A percentile compares a stretch with the other conserved stretches of the same genome.
Conservation (phyloP, 768 basidiomycete genomes). For the Dentipellis sp. region DNA sequence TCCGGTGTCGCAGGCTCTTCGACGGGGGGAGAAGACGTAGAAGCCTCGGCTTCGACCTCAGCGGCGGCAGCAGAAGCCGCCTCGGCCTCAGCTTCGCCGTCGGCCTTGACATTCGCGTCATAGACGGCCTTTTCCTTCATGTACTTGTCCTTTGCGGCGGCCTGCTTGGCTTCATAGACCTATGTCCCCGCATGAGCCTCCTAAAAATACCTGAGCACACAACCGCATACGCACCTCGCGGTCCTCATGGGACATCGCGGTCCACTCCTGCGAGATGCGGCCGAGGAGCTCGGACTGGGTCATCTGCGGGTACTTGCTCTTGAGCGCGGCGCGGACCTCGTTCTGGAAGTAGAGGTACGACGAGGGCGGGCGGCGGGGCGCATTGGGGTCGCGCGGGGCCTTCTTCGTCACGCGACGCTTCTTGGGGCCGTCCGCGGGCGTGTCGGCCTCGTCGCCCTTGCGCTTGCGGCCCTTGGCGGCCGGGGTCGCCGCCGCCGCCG, state of each 20-base stretch:
- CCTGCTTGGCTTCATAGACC: conserved; percentile 46
- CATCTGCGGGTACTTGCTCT: conserved; percentile 52
- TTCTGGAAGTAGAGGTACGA: conserved; percentile 96
- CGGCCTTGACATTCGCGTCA: conserved; percentile 34
- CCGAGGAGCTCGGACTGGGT: conserved; percentile 64
- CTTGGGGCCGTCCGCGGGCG: conserved; percentile 22
- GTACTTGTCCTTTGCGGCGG: conserved; percentile 54
- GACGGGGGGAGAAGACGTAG: no score
- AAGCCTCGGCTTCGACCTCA: not conserved
- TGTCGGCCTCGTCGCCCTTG: conserved; percentile 26
- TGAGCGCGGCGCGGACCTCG: conserved; percentile 68
- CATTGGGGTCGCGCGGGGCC: conserved; percentile 80
- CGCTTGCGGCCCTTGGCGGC: conserved; percentile 36
- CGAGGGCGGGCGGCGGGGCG: conserved; percentile 87
- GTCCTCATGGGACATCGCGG: conserved; percentile 49
- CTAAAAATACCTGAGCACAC: not conserved
- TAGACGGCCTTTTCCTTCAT: conserved; percentile 56
- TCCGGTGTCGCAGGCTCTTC: no score
- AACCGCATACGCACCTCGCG: conserved; percentile 52
- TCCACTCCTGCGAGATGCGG: conserved; percentile 72
- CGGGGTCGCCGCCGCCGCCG: conserved; percentile 10
- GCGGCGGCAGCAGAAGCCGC: not conserved
- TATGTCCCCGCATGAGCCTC: conserved; percentile 20
- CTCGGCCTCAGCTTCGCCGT: not conserved
- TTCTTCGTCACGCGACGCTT: conserved; percentile 49